These are phyloP conservation scores for Amphibolis antarctica DNA, from an alignment of 106 monocot species.

Conservation along the genomic window DNA sequence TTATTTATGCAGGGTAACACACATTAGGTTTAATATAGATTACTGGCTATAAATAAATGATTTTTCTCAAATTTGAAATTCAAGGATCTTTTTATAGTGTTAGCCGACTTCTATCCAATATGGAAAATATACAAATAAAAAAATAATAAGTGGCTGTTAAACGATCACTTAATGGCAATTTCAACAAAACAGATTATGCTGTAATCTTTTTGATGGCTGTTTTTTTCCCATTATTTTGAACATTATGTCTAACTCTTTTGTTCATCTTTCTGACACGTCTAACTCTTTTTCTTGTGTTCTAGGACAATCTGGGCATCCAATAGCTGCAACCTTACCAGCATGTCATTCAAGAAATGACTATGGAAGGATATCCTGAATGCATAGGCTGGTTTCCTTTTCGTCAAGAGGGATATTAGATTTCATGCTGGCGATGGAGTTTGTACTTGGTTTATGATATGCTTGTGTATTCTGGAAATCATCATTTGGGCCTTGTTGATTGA, in stretches of 20 bases:
- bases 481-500: slow-evolving; percentile 1
- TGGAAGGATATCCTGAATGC: slow-evolving; percentile 37
- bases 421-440: slow-evolving; percentile 19
- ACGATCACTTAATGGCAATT: too few species aligned
- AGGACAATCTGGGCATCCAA: slow-evolving; percentile 41
- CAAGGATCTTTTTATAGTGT: too few species aligned
- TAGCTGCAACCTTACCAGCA: slow-evolving; percentile 32
- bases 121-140: too few species aligned
- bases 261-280: not conserved
- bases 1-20: not conserved
- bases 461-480: slow-evolving; percentile 7
- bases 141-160: too few species aligned
- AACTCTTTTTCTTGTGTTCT: not conserved
- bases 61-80: too few species aligned
- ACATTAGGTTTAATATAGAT: too few species aligned
- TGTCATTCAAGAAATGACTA: slow-evolving; percentile 44
- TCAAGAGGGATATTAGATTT: not conserved
- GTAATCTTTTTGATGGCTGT: not conserved
- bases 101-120: too few species aligned
- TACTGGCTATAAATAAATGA: not conserved
- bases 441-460: slow-evolving; percentile 12
- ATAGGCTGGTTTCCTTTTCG: not conserved
- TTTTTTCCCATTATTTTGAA: not conserved
- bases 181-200: too few species aligned
- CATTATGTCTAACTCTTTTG: not conserved